Conservation (phyloP, 2,329 filamentous ascomycete genomes). For the Epichloe typhina region DNA sequence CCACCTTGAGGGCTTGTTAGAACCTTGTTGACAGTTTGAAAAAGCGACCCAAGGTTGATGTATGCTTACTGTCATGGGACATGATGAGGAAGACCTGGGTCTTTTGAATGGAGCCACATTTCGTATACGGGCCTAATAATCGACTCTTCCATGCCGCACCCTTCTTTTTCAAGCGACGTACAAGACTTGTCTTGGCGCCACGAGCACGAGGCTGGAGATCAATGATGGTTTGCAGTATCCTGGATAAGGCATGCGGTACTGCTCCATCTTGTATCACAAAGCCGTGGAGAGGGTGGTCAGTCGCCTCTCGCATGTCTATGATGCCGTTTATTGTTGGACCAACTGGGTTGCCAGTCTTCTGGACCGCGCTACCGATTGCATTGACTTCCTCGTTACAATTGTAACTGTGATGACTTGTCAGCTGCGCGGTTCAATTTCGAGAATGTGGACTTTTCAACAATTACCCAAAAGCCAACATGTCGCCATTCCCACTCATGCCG, state of each 20-base stretch:
- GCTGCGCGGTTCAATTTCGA: background rate
- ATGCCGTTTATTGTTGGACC: conserved; percentile 51
- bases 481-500: conserved; percentile 53
- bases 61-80: conserved; percentile 44
- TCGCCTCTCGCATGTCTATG: conserved; percentile 41
- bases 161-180: conserved; percentile 4
- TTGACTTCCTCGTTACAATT: conserved; percentile 46
- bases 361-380: conserved; percentile 31
- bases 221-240: conserved; percentile 43
- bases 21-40: background rate
- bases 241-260: conserved; percentile 42
- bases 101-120: conserved; percentile 40
- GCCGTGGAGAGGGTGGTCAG: conserved; percentile 42
- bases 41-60: too few species aligned
- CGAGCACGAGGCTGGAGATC: conserved; percentile 23
- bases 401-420: conserved; percentile 27
- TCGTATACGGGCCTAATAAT: conserved; percentile 45
- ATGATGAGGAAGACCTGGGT: conserved; percentile 55
- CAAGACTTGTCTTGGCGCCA: conserved; percentile 20
- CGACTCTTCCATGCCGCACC: conserved; percentile 26
- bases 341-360: conserved; percentile 24
- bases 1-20: conserved; percentile 25
- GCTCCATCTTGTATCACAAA: conserved; percentile 53
- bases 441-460: background rate
- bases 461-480: conserved; percentile 50